Percentiles rank a stretch among this genome's conserved stretches.
phyloP scores from a whole-genome alignment of 2,329 filamentous ascomycete genomes.

The Grosmannia serpens region DNA sequence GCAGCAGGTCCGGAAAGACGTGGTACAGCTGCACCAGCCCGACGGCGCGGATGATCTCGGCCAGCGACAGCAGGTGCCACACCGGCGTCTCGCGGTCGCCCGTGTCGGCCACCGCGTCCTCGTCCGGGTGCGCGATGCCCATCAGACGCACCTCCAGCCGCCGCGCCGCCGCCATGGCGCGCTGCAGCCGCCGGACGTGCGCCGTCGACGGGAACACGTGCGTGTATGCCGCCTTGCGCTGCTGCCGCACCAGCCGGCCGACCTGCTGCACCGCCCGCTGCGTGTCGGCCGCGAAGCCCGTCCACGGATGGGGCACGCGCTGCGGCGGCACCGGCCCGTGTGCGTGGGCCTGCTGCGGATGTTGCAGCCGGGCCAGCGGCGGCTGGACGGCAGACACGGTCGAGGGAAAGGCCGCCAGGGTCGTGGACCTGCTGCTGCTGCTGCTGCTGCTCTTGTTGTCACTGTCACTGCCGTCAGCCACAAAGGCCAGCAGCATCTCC shows the following conservation, averaged over 20 bases:
- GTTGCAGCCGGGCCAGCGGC: neutral
- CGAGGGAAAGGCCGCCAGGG: neutral
- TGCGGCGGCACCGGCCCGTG: neutral
- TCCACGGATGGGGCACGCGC: conserved; percentile 34
- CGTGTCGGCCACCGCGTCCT: conserved; percentile 35
- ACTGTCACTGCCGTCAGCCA: conserved; percentile 27
- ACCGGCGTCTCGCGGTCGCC: conserved; percentile 40
- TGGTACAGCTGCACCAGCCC: conserved; percentile 44
- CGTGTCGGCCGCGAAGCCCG: conserved; percentile 30
- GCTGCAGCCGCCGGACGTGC: conserved; percentile 16
- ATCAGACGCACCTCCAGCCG: conserved; percentile 35
- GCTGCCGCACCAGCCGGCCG: conserved; percentile 27
- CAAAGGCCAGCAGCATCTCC: conserved; percentile 47
- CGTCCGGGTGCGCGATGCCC: conserved; percentile 30
- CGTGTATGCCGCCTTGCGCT: conserved; percentile 19
- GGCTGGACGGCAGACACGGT: neutral
- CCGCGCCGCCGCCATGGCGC: conserved; percentile 22
- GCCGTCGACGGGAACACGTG: conserved; percentile 21
- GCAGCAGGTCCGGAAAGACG: conserved; percentile 37
- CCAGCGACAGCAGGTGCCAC: conserved; percentile 38
- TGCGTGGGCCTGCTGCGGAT: neutral
- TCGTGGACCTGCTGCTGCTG: neutral
- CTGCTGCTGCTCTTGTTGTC: neutral
- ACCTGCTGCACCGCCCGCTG: conserved; percentile 33
- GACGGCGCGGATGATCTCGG: conserved; percentile 39